Base-by-base conservation (phyloP, 805 yeast species). In the Yarrowia divulgata region DNA sequence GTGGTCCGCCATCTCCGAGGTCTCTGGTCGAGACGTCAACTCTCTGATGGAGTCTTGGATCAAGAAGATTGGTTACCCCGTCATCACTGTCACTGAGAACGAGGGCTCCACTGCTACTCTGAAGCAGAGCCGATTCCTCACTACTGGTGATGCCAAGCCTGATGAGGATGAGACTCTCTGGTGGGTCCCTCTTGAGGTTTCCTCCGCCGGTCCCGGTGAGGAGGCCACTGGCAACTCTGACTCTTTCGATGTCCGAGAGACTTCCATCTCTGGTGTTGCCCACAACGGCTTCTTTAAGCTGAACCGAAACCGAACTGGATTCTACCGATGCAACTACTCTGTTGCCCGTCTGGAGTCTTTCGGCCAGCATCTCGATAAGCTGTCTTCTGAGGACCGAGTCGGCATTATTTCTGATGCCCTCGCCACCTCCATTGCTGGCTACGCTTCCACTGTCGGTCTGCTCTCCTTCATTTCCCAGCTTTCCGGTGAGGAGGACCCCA, bases 381-480 rank as follows among this genome's bases (percentile, higher is more conserved):
- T 90, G 73, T 83, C 91, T 12, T 89, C 88, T 67, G 90, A 88
- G 76, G 96, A 90, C 78, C 86, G 91, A 78, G 87, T 89, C 69
- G 94, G 93, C 52, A 83, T 89, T 73, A 89, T 90, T 60, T 90
- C 93, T n/a, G 96, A 90, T 79, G 90, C 90, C 19, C 86, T 85
- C 67, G 85, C 91, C 9, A 82, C 90, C 73, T 86, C 94, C 6
- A 80, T 87, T 35, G 87, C 94, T 19, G 95, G 95, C 39, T 84
- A 85, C 73, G 85, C 88, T 69, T 81, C 88, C 34, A 85, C 93
- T 42, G 81, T 86, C 4, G 87, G 83, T 72, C 79, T 87, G 68
- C 81, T 87, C 70, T 78, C 80, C 70, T 81, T 87, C 74, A 79
- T 85, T 57, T 76, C 80, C 55, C 77, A 80, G 34, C 85, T 89